Evolutionary conservation across 768 basidiomycete genomes (phyloP), one percentile per base, ranked within the genome.

Genomic region (Suillus subluteus): DNA sequence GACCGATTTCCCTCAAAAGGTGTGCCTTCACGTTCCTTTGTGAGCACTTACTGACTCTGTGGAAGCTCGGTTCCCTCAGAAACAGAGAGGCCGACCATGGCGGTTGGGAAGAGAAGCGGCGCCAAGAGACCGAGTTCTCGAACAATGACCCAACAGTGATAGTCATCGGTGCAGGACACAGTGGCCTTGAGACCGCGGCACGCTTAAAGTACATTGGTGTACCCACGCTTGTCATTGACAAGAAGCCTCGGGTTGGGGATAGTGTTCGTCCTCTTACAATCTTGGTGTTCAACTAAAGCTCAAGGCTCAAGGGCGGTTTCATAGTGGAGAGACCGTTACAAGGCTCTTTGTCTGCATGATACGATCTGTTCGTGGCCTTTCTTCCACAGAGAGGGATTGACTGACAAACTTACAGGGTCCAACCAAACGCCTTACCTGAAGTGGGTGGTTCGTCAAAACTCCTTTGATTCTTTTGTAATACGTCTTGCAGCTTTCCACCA

Each of bases 131-230:
- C 11, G 82, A 83, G 38, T 88, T 88, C 69, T 76, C 74, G 40
- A 82, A 82, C n/a, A 72, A 69, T 8, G 81, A 83, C 44, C 89
- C 89, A 0, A 82, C 81, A 2, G 91, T 90, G 12, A 73, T 92
- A 37, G 79, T 91, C 30, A 77, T 91, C 23, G 88, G 89, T 13
- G 89, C 83, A 0, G 90, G 89, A 0, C 91, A 92, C 65, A 84
- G 83, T 67, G 92, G 91, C 1, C 76, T 95, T 37, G 85, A 83
- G 48, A 73, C 87, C 2, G 90, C 91, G 0, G 89, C 89, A 2
- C 81, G 89, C n/a, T 78, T 94, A 64, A 88, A 88, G 70, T 80
- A 79, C 50, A 77, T 91, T 32, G 87, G 84, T 23, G 76, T 93
- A 15, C 70, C 79, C 1, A 78, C 83, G 1, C 76, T 94, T 12